Evolutionary conservation across 2,329 filamentous ascomycete species (phyloP).

Genomic region (Xylaria sp.): DNA sequence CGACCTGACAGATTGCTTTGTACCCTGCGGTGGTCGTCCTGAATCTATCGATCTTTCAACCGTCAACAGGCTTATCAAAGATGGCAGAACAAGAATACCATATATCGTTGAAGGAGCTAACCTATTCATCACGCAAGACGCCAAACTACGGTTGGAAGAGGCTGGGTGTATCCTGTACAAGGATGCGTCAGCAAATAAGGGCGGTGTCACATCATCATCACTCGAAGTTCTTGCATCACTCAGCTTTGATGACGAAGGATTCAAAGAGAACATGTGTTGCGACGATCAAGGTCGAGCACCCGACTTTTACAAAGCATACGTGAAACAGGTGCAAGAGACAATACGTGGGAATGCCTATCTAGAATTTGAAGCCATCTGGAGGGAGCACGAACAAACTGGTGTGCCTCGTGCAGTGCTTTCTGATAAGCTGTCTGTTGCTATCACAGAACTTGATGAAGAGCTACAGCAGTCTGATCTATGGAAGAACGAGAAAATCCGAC

Average conservation of each 20-base stretch:
- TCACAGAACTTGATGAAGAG: slow-evolving; percentile 97
- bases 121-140: slow-evolving; percentile 98
- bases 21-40: slow-evolving; percentile 94
- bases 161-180: slow-evolving; percentile 97
- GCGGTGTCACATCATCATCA: slow-evolving; percentile 96
- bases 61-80: slow-evolving; percentile 83
- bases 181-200: slow-evolving; percentile 98
- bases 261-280: slow-evolving; percentile 94
- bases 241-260: slow-evolving; percentile 90
- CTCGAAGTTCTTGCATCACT: slow-evolving; percentile 94
- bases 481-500: slow-evolving; percentile 81
- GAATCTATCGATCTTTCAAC: slow-evolving; percentile 95
- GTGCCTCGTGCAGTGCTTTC: slow-evolving; percentile 85
- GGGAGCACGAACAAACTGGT: slow-evolving; percentile 86
- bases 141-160: slow-evolving; percentile 92
- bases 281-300: slow-evolving; percentile 77
- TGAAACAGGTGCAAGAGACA: slow-evolving; percentile 88
- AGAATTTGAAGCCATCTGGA: slow-evolving; percentile 99
- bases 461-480: slow-evolving; percentile 93
- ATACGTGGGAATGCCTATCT: slow-evolving; percentile 92
- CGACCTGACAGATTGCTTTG: slow-evolving; percentile 85
- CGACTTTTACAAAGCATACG: slow-evolving; percentile 92
- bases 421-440: slow-evolving; percentile 89
- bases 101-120: slow-evolving; percentile 99
- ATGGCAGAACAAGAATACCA: slow-evolving; percentile 87